Base-by-base conservation (phyloP, 202 grass and related monocot genomes). In the Hordeum pubiflorum region DNA sequence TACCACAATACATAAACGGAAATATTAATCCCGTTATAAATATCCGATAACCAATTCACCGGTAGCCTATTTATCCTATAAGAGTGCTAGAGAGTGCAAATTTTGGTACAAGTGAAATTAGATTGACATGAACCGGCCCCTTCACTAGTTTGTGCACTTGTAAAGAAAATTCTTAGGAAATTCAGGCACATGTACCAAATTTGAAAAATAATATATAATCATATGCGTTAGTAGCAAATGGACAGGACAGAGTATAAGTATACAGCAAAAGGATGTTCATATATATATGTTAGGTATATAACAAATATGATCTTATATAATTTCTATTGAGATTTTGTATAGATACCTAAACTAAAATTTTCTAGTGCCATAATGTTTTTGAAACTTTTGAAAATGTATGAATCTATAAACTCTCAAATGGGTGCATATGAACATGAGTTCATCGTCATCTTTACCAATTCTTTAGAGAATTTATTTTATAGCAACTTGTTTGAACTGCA, bases 1-100 rank as follows among this genome's bases (percentile, higher is more conserved):
- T 77, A 76, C 4, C 39, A 41, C 6, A 78, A 87, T 9, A 68
- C n/a, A 78, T 48, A 73, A 40, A 84, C 38, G 17, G 58, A 73
- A 80, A 61, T 63, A 69, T 80, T 62, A 85, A 10, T 48, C 24
- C 77, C 22, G 58, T 36, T 8, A 80, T 70, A 63, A 63, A 18
- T 69, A 82, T 54, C 46, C 14, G 23, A 31, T 24, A 83, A 84
- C 40, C 2, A 4, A 29, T 41, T 69, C 48, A 4, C 54, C 34
- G 65, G 68, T 15, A 54, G 48, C 48, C 48, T 54, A 8, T 54
- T 54, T 54, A 54, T 54, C 15, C 7, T 32, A 72, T 24, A 73
- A 73, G 38, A 69, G 27, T 29, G 27, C 27, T 29, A 29, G 27
- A 29, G 27, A 29, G 44, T 33, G 69, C 43, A 54, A 73, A 52